Conservation (phyloP, 2,329 filamentous ascomycete species). For the Clarireedia homoeocarpa region DNA sequence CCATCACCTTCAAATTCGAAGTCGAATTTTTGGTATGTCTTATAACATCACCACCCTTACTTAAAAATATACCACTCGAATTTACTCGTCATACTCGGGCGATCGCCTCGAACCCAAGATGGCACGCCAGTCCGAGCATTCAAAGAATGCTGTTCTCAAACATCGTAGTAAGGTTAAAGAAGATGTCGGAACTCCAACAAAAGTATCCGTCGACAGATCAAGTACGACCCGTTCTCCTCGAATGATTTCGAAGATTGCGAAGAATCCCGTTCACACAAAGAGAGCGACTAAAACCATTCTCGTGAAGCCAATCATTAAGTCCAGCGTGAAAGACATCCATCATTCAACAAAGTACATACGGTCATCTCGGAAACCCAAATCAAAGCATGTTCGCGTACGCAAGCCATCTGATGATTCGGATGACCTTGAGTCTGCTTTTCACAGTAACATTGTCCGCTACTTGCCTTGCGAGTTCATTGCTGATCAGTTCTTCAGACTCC, state of each 20-base stretch:
- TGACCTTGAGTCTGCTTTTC: neutral
- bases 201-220: neutral
- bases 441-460: neutral
- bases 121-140: no score
- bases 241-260: neutral
- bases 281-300: neutral
- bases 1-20: no score
- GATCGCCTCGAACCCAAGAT: no score
- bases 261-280: neutral
- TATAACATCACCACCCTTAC: no score
- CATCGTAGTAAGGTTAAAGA: neutral
- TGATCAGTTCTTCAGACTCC: conserved; percentile 15
- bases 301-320: conserved; percentile 2
- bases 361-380: neutral
- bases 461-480: neutral
- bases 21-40: no score
- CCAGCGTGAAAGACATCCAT: neutral
- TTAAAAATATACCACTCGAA: no score
- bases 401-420: neutral
- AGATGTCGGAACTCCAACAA: neutral
- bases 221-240: neutral
- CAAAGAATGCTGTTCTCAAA: no score
- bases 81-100: no score
- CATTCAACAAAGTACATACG: neutral
- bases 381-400: neutral